A percentile compares a stretch with the other conserved stretches of the same genome.
phyloP scores from a whole-genome alignment of 768 basidiomycete genomes.

The Leucosporidium yakuticum region DNA sequence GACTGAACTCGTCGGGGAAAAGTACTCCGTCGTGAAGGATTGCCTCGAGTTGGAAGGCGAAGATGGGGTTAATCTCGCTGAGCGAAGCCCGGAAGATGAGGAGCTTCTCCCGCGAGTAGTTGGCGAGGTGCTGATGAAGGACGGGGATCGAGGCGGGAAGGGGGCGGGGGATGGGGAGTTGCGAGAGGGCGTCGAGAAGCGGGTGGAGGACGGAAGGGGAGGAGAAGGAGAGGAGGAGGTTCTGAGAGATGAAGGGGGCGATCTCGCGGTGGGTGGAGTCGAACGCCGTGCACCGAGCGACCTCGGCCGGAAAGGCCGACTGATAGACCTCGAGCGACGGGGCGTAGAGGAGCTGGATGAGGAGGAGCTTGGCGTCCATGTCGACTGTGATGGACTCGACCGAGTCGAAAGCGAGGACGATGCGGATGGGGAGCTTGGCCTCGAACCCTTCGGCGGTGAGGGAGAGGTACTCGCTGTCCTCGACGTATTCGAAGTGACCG shows the following conservation, averaged over 20 bases:
- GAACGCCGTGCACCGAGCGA: neutral
- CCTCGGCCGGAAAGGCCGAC: neutral
- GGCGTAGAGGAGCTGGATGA: neutral
- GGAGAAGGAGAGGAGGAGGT: neutral
- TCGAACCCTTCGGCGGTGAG: neutral
- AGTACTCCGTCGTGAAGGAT: conserved; percentile 13
- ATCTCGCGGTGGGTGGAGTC: neutral
- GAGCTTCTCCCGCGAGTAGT: neutral
- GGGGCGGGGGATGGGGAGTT: neutral
- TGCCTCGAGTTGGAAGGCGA: conserved; percentile 18
- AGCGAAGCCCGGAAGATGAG: neutral
- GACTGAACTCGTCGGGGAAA: neutral
- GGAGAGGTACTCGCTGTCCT: neutral
- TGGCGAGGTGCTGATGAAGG: neutral
- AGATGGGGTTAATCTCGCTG: neutral
- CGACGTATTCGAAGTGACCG: neutral
- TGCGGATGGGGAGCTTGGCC: neutral
- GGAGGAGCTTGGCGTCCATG: neutral
- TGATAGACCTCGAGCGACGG: neutral
- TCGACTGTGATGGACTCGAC: neutral
- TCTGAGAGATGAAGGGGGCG: neutral
- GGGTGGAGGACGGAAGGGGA: neutral
- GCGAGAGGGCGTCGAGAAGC: neutral
- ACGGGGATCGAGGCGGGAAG: neutral
- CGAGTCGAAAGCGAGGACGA: neutral